Evolutionary conservation across 73 alveolate species (phyloP), one percentile per base, ranked within the genome.

Genomic region (Symbiodinium pilosum): DNA sequence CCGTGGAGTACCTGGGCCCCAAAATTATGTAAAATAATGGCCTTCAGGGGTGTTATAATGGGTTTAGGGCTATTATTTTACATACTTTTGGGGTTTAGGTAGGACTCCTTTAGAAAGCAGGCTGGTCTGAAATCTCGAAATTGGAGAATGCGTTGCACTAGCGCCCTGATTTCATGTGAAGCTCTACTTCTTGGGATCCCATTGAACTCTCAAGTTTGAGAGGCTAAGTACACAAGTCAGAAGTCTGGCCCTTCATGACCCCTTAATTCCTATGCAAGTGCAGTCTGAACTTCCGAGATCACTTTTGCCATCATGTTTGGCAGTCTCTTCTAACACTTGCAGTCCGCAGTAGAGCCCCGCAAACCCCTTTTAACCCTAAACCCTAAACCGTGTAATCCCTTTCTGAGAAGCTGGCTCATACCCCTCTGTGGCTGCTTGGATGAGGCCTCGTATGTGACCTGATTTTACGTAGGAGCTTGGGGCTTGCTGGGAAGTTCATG

Each of bases 381-480:
- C 73, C 73, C 73, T 56, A 8, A 56, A 56, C 73, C 73, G 34
- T 56, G 32, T 64, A 36, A 64, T 12, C 28, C 7, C 1, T 9
- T 7, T 24, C 77, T 64, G 11, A 28, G 77, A 36, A 16, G 40
- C 40, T 36, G 26, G 56, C 94, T 87, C 52, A 16, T 87, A 21
- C 24, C 94, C 94, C 56, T 87, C 85, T 38, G 71, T 28, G 34
- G 94, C 94, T 0, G 94, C 94, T 26, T 39, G 69, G 94, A 87
- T 38, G 94, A 87, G 94, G 43, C 94, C 94, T 4, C 94, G 94
- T 6, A 87, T 54, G 94, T 87, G 94, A 56, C 94, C 94, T 87
- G 93, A n/a, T 69, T n/a, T n/a, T n/a, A n/a, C 44, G 1, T 30
- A 7, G 43, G 86, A 24, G 38, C 91, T 1, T 16, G 59, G 14